Conservation (phyloP, 192 early-diverging fungal genomes). For the Mortierella alpina region DNA sequence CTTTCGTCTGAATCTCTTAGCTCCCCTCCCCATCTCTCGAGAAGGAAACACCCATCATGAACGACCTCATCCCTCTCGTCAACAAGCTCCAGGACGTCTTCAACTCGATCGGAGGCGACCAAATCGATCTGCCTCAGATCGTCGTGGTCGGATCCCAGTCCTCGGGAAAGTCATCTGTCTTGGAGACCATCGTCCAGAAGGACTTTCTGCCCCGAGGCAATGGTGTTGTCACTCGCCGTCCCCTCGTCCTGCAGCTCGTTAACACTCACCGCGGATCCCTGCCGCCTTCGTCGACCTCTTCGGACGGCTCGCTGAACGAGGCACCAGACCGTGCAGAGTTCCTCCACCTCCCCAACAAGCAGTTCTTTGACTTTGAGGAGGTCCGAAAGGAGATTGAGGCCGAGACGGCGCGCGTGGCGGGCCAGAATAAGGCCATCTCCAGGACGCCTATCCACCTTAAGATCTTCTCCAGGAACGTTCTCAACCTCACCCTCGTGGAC, state of each 20-base stretch:
- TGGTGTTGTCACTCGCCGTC: constrained; percentile 87
- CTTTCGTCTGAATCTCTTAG: background rate
- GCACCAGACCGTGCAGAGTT: constrained; percentile 67
- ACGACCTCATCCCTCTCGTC: constrained; percentile 84
- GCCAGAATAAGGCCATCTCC: constrained; percentile 83
- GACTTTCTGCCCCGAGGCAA: constrained; percentile 97
- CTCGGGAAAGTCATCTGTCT: constrained; percentile 96
- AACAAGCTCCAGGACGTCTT: constrained; percentile 88
- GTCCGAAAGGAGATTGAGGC: constrained; percentile 84
- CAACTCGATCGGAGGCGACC: constrained; percentile 76
- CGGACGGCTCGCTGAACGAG: constrained; percentile 44
- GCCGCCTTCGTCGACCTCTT: constrained; percentile 21
- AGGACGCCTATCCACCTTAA: constrained; percentile 82
- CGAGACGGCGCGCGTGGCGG: constrained; percentile 83
- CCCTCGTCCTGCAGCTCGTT: constrained; percentile 83
- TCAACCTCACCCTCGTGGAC: constrained; percentile 86
- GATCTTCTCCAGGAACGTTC: constrained; percentile 79
- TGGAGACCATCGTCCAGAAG: constrained; percentile 97
- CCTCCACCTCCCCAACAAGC: constrained; percentile 78
- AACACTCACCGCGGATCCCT: constrained; percentile 57
- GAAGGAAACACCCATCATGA: constrained; percentile 58
- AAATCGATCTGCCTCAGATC: constrained; percentile 86
- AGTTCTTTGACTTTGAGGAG: constrained; percentile 80
- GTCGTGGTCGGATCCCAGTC: constrained; percentile 91
- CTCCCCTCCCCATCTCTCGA: constrained; percentile 2